Evolutionary conservation across 2,329 filamentous ascomycete genomes (phyloP).

Genomic region (Aplosporella prunicola): DNA sequence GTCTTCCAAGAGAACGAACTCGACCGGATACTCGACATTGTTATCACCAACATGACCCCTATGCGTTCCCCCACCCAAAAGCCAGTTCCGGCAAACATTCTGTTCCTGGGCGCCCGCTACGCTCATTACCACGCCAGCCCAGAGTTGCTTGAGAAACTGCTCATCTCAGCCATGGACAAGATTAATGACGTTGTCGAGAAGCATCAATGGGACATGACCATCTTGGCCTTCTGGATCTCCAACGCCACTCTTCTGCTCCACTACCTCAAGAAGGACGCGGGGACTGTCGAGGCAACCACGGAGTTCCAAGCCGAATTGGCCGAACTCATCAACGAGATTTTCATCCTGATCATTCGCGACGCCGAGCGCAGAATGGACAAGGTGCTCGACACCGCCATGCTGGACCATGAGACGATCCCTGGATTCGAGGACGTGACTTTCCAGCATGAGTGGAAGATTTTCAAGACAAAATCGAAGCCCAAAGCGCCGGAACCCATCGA

Average conservation of each 20-base stretch:
- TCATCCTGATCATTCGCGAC: constrained; percentile 92
- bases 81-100: constrained; percentile 91
- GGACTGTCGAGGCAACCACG: constrained; percentile 67
- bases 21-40: constrained; percentile 82
- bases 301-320: constrained; percentile 90
- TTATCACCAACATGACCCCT: constrained; percentile 97
- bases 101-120: constrained; percentile 91
- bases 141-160: constrained; percentile 70
- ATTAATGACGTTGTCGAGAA: constrained; percentile 95
- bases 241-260: constrained; percentile 93
- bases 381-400: constrained; percentile 82
- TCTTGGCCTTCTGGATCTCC: constrained; percentile 96
- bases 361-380: constrained; percentile 95
- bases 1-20: constrained; percentile 95
- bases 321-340: constrained; percentile 95
- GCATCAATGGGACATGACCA: constrained; percentile 99
- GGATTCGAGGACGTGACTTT: constrained; percentile 95
- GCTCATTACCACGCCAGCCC: constrained; percentile 90
- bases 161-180: constrained; percentile 83
- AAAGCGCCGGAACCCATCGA: constrained; percentile 78
- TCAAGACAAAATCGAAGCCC: constrained; percentile 81
- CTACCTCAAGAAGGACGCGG: constrained; percentile 89
- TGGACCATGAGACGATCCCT: constrained; percentile 96
- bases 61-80: constrained; percentile 95
- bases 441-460: constrained; percentile 97